A percentile compares a stretch with the other conserved stretches of the same genome.
Conservation (phyloP, 768 basidiomycete genomes). For the Collybia mongolica region DNA sequence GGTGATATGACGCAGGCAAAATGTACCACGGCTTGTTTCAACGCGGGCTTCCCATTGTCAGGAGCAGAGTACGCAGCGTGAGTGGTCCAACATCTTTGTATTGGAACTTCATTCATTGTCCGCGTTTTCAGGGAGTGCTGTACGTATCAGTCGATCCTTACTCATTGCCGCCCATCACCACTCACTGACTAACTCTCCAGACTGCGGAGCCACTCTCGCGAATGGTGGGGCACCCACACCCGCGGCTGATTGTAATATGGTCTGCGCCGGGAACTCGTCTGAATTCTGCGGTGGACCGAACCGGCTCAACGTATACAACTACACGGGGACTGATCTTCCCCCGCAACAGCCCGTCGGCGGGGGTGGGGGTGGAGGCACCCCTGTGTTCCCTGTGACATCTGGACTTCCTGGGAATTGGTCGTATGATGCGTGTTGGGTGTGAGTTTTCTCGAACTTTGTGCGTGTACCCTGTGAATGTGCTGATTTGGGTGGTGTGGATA, state of each 20-base stretch:
- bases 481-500: background rate
- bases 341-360: conserved; percentile 8
- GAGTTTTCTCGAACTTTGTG: conserved; percentile 18
- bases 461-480: background rate
- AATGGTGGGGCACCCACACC: conserved; percentile 41
- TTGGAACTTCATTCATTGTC: conserved; percentile 16
- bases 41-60: conserved; percentile 40
- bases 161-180: background rate
- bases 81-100: conserved; percentile 22
- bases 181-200: conserved; percentile 24
- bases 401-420: conserved; percentile 57
- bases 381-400: conserved; percentile 33
- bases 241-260: conserved; percentile 60
- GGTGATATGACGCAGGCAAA: conserved; percentile 50
- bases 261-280: conserved; percentile 57
- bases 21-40: conserved; percentile 63
- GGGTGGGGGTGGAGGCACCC: conserved; percentile 30
- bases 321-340: conserved; percentile 56
- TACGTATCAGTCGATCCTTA: conserved; percentile 25
- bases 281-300: conserved; percentile 77
- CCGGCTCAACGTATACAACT: conserved; percentile 66
- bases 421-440: conserved; percentile 69
- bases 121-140: conserved; percentile 45
- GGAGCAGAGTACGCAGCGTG: conserved; percentile 40
- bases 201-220: conserved; percentile 46